Evolutionary conservation across 805 yeast genomes (phyloP), one percentile per base, ranked within the genome.

Genomic region (Teunomyces gatunensis): DNA sequence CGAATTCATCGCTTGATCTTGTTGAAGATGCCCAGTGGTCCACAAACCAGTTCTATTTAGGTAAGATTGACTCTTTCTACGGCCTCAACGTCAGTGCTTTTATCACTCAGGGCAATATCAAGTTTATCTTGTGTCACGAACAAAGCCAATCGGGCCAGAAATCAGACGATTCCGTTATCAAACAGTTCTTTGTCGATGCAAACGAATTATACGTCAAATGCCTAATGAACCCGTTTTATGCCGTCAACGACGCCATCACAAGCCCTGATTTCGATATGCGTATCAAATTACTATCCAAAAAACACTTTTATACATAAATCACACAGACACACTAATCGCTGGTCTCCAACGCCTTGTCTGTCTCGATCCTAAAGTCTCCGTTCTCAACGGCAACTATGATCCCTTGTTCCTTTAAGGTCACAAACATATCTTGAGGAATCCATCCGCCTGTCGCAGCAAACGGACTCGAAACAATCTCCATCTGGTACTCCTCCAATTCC

Each of bases 371-470:
- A 54, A 57, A 67, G 54, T 69, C 60, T 13, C 81, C 80, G 17
- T 77, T 80, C 15, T 76, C 77, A 52, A 82, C 77, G 46, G 79
- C 64, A 15, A 59, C 81, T 47, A 92, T 73, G 47, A 85, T 74
- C 0, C 92, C 94, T 51, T 83, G 83, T 17, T 81, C 80, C 35
- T 82, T 66, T 57, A 89, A 74, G 42, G 79, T 79, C 29, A 81
- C 85, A 60, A 92, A 91, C 86, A 89, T 82, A 61, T 89, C 96
- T 62, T 89, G 96, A 13, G 98, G 97, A 48, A 94, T 79, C 96
- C 97, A 92, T 4, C 97, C 97, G 46, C 87, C 86, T 20, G 97
- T 87, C 41, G 92, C 92, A 27, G 88, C 85, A 67, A 89, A 91
- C 36, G 97, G 97, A 44, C 83, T 77, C 5, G 83, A 74, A 32